Percentiles rank a stretch among this genome's conserved stretches.
Evolutionary conservation across 768 basidiomycete genomes (phyloP).

Genomic region (Russula olivacea): DNA sequence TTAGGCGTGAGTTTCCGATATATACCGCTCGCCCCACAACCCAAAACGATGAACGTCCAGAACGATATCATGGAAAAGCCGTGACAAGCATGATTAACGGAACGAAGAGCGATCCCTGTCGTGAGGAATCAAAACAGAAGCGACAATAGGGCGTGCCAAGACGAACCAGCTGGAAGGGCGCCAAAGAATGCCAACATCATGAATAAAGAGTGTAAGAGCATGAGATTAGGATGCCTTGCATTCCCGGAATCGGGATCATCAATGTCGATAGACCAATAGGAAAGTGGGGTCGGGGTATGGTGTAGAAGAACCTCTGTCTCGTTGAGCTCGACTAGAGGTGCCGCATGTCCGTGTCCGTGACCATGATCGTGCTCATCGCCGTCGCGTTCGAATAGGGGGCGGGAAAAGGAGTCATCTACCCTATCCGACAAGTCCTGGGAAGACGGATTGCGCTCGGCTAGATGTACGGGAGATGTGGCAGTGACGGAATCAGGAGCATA

Average conservation of each 20-base stretch:
- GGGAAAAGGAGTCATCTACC: neutral
- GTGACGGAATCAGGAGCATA: constrained; percentile 17
- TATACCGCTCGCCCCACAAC: constrained; percentile 58
- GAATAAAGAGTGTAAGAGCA: constrained; percentile 64
- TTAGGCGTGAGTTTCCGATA: constrained; percentile 80
- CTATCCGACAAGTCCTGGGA: neutral
- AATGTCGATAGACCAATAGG: constrained; percentile 79
- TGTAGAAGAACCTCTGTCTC: constrained; percentile 64
- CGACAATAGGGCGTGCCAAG: neutral
- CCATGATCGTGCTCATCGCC: constrained; percentile 30
- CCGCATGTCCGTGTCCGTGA: constrained; percentile 43
- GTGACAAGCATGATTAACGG: constrained; percentile 64
- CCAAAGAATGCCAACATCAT: constrained; percentile 81
- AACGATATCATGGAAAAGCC: constrained; percentile 55
- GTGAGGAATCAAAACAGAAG: constrained; percentile 5
- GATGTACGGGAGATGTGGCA: constrained; percentile 13
- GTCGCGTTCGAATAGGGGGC: constrained; percentile 4
- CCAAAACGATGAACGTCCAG: constrained; percentile 54
- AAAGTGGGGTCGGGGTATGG: constrained; percentile 68
- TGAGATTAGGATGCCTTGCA: constrained; percentile 57
- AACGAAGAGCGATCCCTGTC: constrained; percentile 73
- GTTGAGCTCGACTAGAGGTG: constrained; percentile 59
- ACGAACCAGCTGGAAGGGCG: constrained; percentile 71
- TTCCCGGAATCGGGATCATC: constrained; percentile 43
- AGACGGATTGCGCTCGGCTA: constrained; percentile 1